Conservation (phyloP, 2,329 filamentous ascomycete species). For the Pseudohalonectria lignicola region DNA sequence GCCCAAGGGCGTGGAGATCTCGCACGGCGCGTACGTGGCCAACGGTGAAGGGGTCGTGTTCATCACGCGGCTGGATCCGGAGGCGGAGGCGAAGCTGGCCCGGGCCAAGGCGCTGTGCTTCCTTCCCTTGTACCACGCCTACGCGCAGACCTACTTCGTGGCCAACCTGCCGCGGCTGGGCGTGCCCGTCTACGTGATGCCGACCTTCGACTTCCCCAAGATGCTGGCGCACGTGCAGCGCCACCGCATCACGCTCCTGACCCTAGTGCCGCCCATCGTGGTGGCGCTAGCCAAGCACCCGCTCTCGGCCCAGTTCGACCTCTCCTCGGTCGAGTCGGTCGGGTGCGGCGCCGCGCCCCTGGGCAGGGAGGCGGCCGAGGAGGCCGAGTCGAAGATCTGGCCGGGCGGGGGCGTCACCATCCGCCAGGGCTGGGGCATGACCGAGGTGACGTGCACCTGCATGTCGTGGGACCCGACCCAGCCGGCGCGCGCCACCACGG, state of each 20-base stretch:
- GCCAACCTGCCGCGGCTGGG: slow-evolving; percentile 43
- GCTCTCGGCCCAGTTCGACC: slow-evolving; percentile 51
- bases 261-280: slow-evolving; percentile 64
- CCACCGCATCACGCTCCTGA: slow-evolving; percentile 56
- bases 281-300: slow-evolving; percentile 65
- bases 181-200: slow-evolving; percentile 69
- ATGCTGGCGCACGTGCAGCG: slow-evolving; percentile 58
- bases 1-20: slow-evolving; percentile 75
- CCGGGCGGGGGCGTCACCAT: slow-evolving; percentile 26
- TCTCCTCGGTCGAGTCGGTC: slow-evolving; percentile 51
- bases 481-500: slow-evolving; percentile 21
- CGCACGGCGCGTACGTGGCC: slow-evolving; percentile 65
- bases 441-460: slow-evolving; percentile 64
- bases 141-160: slow-evolving; percentile 61
- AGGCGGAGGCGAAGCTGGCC: slow-evolving; percentile 27
- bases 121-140: slow-evolving; percentile 68
- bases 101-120: slow-evolving; percentile 46
- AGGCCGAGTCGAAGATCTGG: slow-evolving; percentile 42
- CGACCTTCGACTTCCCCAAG: slow-evolving; percentile 62
- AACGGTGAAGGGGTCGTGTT: slow-evolving; percentile 54
- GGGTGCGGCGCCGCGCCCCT: slow-evolving; percentile 62
- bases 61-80: slow-evolving; percentile 30
- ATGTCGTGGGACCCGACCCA: slow-evolving; percentile 50
- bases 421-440: slow-evolving; percentile 80
- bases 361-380: slow-evolving; percentile 40